A percentile compares a stretch with the other conserved stretches of the same genome.
Conservation (phyloP, 163 green algal species). For the Prototheca cutis region DNA sequence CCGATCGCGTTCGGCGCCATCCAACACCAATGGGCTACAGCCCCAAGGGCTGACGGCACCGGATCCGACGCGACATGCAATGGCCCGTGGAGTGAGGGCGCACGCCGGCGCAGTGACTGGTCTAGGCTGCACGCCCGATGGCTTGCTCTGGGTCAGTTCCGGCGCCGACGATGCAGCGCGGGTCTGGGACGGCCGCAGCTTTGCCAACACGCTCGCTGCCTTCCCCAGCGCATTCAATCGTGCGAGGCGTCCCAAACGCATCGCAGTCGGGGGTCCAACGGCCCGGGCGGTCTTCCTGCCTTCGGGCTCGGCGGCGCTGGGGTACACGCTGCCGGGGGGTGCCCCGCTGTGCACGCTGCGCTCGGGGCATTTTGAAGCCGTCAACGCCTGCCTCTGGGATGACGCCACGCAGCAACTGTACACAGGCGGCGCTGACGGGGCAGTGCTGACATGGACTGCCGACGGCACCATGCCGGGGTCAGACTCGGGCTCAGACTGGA, state of each 20-base stretch:
- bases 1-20: not conserved
- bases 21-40: not conserved
- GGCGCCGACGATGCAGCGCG: conserved; percentile 62
- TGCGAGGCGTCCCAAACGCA: conserved; percentile 37
- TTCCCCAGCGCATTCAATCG: conserved; percentile 55
- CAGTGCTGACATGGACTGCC: conserved; percentile 63
- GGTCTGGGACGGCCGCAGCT: conserved; percentile 58
- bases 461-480: no score
- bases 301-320: conserved; percentile 40
- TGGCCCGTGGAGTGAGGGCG: conserved; percentile 13
- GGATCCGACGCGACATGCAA: not conserved
- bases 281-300: conserved; percentile 62
- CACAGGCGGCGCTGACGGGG: conserved; percentile 47
- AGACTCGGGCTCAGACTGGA: no score
- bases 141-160: conserved; percentile 52
- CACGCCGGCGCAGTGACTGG: conserved; percentile 57
- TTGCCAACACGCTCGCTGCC: conserved; percentile 57
- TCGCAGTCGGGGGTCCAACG: conserved; percentile 48
- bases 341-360: conserved; percentile 21
- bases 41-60: not conserved
- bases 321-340: conserved; percentile 46
- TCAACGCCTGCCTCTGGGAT: conserved; percentile 62
- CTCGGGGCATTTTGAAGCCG: conserved; percentile 53
- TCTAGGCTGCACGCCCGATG: conserved; percentile 46
- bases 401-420: conserved; percentile 53